phyloP scores from a whole-genome alignment of 495 filamentous ascomycete genomes.

The Sordaria brevicollis region DNA sequence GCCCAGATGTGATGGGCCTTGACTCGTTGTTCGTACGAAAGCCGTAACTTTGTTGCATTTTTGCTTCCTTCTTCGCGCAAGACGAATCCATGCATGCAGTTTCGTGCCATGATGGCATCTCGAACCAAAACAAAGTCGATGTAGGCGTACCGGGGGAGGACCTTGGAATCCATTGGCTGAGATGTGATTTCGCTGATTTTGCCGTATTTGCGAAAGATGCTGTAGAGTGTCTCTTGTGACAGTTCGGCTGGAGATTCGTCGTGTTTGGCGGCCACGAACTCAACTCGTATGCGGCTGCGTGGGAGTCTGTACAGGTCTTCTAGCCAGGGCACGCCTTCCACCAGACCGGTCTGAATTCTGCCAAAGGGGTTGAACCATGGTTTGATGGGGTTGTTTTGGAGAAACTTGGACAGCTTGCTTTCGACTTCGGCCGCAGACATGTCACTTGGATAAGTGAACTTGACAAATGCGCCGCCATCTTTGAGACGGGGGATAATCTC shows the following conservation, averaged over 20 bases:
- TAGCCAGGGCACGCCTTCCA: constrained; percentile 83
- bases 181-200: constrained; percentile 71
- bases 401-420: constrained; percentile 29
- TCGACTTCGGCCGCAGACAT: constrained; percentile 51
- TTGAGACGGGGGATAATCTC: constrained; percentile 74
- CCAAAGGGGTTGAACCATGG: constrained; percentile 85
- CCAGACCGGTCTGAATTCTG: constrained; percentile 55
- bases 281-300: constrained; percentile 61
- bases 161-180: constrained; percentile 75
- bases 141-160: constrained; percentile 65
- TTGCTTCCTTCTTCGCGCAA: constrained; percentile 65
- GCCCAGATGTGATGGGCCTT: constrained; percentile 72
- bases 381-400: constrained; percentile 61
- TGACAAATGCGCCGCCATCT: constrained; percentile 91
- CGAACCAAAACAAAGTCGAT: constrained; percentile 63
- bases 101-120: constrained; percentile 76
- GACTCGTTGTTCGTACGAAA: constrained; percentile 70
- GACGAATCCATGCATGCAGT: constrained; percentile 81
- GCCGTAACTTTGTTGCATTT: constrained; percentile 58
- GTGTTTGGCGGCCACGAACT: constrained; percentile 65
- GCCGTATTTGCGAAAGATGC: constrained; percentile 80
- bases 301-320: constrained; percentile 86
- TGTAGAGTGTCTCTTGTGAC: constrained; percentile 80
- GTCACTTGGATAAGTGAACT: constrained; percentile 54
- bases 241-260: constrained; percentile 48